A percentile compares a stretch with the other conserved stretches of the same genome.
phyloP scores from a whole-genome alignment of 306 rosid genomes.

The Cucumis cinereus region DNA sequence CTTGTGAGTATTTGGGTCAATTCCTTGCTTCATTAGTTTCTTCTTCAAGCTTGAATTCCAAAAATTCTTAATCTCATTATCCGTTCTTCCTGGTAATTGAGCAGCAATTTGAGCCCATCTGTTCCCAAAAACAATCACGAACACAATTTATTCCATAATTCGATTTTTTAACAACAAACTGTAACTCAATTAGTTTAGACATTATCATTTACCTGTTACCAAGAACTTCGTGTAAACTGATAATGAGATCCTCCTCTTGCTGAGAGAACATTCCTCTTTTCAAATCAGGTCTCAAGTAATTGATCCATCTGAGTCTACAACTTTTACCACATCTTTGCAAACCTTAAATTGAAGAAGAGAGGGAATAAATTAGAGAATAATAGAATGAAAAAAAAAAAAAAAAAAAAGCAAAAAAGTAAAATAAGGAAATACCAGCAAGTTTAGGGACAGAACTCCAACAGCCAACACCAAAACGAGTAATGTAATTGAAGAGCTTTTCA shows the following conservation, averaged over 20 bases:
- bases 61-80: constrained; percentile 86
- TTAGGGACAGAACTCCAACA: constrained; percentile 98
- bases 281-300: constrained; percentile 84
- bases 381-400: background rate
- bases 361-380: background rate
- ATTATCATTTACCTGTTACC: constrained; percentile 52
- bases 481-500: constrained; percentile 79
- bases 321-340: constrained; percentile 95
- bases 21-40: constrained; percentile 89
- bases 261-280: constrained; percentile 90
- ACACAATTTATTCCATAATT: background rate
- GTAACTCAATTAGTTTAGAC: background rate
- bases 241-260: constrained; percentile 74
- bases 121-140: background rate
- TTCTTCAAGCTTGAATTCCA: constrained; percentile 95
- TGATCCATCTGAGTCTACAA: constrained; percentile 87
- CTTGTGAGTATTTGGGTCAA: constrained; percentile 88
- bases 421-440: constrained; percentile 45
- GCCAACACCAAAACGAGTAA: constrained; percentile 79
- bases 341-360: constrained; percentile 18
- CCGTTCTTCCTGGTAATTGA: constrained; percentile 94
- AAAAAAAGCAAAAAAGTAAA: background rate
- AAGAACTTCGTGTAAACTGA: constrained; percentile 69
- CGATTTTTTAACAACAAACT: background rate
- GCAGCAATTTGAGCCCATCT: constrained; percentile 99